Evolutionary conservation across 208 protist genomes (phyloP).

Genomic region (Acanthamoeba castellanii): DNA sequence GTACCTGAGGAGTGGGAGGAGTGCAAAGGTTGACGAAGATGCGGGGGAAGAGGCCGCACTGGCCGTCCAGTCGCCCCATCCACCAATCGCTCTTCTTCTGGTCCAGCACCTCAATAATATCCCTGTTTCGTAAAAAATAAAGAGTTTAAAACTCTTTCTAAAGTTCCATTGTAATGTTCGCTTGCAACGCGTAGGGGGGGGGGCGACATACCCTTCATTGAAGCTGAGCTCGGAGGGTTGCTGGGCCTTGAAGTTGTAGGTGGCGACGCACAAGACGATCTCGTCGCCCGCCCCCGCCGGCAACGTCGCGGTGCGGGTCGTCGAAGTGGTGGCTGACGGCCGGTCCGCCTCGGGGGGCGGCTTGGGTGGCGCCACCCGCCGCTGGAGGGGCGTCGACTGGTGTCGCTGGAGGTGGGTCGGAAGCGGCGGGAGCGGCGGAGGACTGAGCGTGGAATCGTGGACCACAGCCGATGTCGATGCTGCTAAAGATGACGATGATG

Average conservation of each 20-base stretch:
- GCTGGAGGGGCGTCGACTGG: not conserved
- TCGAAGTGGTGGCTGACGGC: too few species aligned
- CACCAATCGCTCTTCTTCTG: not conserved
- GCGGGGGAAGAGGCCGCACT: constrained; percentile 4
- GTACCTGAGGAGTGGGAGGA: not conserved
- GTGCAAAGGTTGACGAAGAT: not conserved
- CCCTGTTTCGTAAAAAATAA: not conserved
- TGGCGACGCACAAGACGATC: not conserved
- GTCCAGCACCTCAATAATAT: constrained; percentile 8
- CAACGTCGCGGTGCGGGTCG: not conserved
- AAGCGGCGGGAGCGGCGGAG: not conserved
- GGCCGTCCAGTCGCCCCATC: constrained; percentile 23
- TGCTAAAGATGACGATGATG: too few species aligned
- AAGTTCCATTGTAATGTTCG: not conserved
- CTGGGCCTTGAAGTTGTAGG: not conserved
- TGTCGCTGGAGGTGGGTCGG: not conserved
- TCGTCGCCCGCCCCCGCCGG: not conserved
- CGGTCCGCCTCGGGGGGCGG: too few species aligned
- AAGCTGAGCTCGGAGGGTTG: constrained; percentile 1
- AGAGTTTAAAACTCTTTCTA: too few species aligned
- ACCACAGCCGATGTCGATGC: too few species aligned
- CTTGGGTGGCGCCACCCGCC: too few species aligned
- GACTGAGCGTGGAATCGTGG: not conserved
- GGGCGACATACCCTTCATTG: not conserved
- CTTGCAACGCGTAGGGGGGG: not conserved